Percentiles rank a stretch among this genome's conserved stretches.
Conservation (phyloP, 106 monocot genomes). For the Dendrobium nobile region DNA sequence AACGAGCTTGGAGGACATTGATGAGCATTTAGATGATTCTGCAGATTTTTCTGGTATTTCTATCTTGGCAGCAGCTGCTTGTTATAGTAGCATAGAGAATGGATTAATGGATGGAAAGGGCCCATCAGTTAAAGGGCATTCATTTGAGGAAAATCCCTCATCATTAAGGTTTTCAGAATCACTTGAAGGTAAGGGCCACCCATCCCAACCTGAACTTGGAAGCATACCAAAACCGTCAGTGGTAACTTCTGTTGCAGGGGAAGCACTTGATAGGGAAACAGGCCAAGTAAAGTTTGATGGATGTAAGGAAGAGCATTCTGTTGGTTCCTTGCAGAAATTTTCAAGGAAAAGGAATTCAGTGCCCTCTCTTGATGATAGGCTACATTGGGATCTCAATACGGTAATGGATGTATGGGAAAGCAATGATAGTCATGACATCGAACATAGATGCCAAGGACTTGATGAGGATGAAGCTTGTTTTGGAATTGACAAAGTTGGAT, state of each 20-base stretch:
- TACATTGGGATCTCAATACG: constrained; percentile 89
- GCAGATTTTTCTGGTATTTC: constrained; percentile 80
- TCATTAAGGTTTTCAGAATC: constrained; percentile 9
- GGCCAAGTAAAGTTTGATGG: constrained; percentile 11
- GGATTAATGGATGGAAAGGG: constrained; percentile 14
- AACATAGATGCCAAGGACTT: constrained; percentile 1
- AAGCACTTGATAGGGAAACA: constrained; percentile 10
- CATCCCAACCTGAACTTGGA: constrained; percentile 4
- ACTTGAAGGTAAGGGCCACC: neutral
- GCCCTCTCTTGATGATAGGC: constrained; percentile 33
- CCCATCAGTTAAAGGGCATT: constrained; percentile 10
- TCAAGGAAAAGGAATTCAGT: constrained; percentile 5
- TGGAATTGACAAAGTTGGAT: constrained; percentile 11
- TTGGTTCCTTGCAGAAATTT: constrained; percentile 10
- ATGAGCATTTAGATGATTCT: neutral
- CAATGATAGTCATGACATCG: constrained; percentile 7
- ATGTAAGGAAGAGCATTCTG: neutral
- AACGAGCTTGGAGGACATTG: neutral
- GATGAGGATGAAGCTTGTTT: constrained; percentile 1
- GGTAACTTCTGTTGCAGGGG: constrained; percentile 1
- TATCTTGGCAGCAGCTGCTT: constrained; percentile 87
- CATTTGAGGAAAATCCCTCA: constrained; percentile 13
- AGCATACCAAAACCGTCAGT: constrained; percentile 2
- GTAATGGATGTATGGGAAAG: constrained; percentile 65
- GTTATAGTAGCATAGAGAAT: constrained; percentile 29